A percentile compares a stretch with the other conserved stretches of the same genome.
phyloP scores from a whole-genome alignment of 2,329 filamentous ascomycete genomes.

The Apiospora sp. region DNA sequence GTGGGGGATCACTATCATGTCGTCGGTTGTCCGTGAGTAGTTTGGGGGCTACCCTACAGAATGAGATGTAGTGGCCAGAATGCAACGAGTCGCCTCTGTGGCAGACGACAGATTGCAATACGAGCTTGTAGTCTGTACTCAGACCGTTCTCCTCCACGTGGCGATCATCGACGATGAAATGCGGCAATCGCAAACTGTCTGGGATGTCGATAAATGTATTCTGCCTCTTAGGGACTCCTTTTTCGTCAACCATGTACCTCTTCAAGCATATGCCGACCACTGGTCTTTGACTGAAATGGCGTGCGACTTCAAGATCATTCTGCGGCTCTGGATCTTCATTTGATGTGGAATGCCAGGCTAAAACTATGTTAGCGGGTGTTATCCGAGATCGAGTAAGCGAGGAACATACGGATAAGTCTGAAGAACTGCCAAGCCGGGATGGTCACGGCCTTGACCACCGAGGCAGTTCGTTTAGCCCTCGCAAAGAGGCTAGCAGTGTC shows the following conservation, averaged over 20 bases:
- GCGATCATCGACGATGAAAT: conserved; percentile 86
- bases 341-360: conserved; percentile 82
- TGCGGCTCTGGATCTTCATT: conserved; percentile 55
- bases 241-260: conserved; percentile 78
- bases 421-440: conserved; percentile 99
- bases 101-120: conserved; percentile 90
- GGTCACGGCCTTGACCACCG: conserved; percentile 79
- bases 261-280: conserved; percentile 94
- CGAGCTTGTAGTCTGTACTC: conserved; percentile 90
- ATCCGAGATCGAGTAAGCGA: conserved; percentile 18
- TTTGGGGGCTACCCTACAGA: conserved; percentile 77
- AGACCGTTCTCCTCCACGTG: conserved; percentile 71
- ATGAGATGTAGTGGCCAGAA: conserved; percentile 89
- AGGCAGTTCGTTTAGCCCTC: conserved; percentile 55
- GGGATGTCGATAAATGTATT: conserved; percentile 93
- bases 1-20: conserved; percentile 64
- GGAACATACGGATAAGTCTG: conserved; percentile 81
- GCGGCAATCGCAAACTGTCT: conserved; percentile 78
- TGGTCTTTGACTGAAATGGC: conserved; percentile 84
- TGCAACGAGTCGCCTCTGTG: conserved; percentile 87
- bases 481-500: conserved; percentile 52
- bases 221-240: conserved; percentile 74
- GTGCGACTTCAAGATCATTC: conserved; percentile 82
- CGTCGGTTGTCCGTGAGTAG: conserved; percentile 67
- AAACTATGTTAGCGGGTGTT: conserved; percentile 34